Percentiles rank a stretch among this genome's conserved stretches.
Conservation (phyloP, 2,329 filamentous ascomycete species). For the Aspergillus tanneri region DNA sequence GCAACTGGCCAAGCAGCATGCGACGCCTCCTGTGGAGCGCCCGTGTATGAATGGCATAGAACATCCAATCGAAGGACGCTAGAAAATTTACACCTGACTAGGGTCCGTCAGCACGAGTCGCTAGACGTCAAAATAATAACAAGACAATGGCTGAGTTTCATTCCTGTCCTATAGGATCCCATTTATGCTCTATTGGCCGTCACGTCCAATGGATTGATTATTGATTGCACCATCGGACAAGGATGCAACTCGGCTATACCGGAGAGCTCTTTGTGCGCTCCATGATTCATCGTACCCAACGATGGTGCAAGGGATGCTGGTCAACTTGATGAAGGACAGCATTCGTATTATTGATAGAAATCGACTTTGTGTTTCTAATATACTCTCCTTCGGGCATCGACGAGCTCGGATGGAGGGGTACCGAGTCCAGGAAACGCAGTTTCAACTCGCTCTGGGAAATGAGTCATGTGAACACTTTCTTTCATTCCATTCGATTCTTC, state of each 20-base stretch:
- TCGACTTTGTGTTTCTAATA: conserved; percentile 4
- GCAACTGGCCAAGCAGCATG: conserved; percentile 2
- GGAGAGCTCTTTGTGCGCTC: background rate
- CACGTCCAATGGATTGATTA: too few species aligned
- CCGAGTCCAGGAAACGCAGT: background rate
- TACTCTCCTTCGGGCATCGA: conserved; percentile 11
- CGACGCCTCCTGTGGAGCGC: conserved; percentile 8
- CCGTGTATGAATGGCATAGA: conserved; percentile 17
- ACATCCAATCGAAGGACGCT: conserved; percentile 21
- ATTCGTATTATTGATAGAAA: conserved; percentile 2
- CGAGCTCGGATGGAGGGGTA: background rate
- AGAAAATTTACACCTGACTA: conserved; percentile 19
- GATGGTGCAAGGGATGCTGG: conserved; percentile 12
- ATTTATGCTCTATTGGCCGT: too few species aligned
- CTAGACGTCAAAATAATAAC: too few species aligned
- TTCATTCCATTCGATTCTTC: background rate
- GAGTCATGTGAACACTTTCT: background rate
- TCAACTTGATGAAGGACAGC: background rate
- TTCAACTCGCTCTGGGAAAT: background rate
- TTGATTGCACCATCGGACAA: background rate
- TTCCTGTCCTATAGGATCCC: background rate
- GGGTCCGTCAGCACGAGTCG: background rate
- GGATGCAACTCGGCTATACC: background rate
- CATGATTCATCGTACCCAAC: conserved; percentile 3
- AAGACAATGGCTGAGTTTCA: conserved; percentile 1